A percentile compares a stretch with the other conserved stretches of the same genome.
Evolutionary conservation across 352 stramenopile genomes (phyloP).

Genomic region (Phytopythium helicoides): DNA sequence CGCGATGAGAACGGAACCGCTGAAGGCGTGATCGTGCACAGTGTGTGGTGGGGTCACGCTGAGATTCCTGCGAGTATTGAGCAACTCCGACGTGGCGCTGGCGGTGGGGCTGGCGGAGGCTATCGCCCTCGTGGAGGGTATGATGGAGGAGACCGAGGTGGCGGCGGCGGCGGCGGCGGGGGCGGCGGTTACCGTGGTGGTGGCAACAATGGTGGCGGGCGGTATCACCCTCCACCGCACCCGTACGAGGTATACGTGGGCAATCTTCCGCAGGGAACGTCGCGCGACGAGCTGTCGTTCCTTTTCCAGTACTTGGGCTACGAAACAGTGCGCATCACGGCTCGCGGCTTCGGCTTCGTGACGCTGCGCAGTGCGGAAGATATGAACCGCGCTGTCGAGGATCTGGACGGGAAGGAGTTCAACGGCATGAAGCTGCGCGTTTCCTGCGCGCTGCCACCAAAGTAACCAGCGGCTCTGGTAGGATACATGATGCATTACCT

Average conservation of each 20-base stretch:
- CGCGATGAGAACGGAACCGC: conserved; percentile 74
- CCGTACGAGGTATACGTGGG: conserved; percentile 82
- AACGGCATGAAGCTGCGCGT: conserved; percentile 77
- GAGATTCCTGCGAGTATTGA: conserved; percentile 71
- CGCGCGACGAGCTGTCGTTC: conserved; percentile 75
- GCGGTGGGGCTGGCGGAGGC: conserved; percentile 24
- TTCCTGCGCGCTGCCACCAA: conserved; percentile 55
- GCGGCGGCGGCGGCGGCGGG: conserved; percentile 32
- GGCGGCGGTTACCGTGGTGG: conserved; percentile 31
- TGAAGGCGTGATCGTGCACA: conserved; percentile 73
- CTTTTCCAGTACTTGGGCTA: conserved; percentile 81
- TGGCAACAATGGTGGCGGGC: conserved; percentile 22
- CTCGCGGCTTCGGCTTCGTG: conserved; percentile 79
- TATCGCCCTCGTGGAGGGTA: conserved; percentile 24
- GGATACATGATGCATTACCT: neutral
- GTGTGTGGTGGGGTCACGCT: conserved; percentile 81
- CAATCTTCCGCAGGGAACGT: conserved; percentile 77
- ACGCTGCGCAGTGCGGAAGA: conserved; percentile 72
- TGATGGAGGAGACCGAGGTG: conserved; percentile 36
- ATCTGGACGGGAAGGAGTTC: conserved; percentile 77
- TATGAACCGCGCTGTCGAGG: conserved; percentile 78
- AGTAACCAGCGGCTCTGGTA: conserved; percentile 18
- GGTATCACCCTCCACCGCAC: conserved; percentile 55
- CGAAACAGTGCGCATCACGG: conserved; percentile 83
- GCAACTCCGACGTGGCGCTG: conserved; percentile 33